Evolutionary conservation across 129 eudicot species (phyloP), one percentile per base, ranked within the genome.

Genomic region (Ambrosia artemisiifolia): DNA sequence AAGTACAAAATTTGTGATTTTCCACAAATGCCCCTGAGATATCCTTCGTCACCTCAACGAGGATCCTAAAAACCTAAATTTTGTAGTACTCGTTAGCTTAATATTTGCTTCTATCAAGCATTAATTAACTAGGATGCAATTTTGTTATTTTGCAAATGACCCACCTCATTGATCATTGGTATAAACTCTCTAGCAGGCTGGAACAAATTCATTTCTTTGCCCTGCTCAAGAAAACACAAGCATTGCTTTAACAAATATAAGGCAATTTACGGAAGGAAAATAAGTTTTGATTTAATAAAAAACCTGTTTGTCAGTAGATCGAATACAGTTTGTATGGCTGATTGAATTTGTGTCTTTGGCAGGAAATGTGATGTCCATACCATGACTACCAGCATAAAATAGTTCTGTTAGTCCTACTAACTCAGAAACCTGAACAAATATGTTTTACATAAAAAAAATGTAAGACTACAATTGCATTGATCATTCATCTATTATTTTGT

Each of bases 301-400:
- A 75, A 86, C 95, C 89, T 82, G 85, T 43, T 67, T 54, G 82
- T 88, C 81, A 80, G 88, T 73, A 34, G 88, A 81, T 46, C 77
- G 76, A 43, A 70, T 57, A 79, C 20, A 70, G 68, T 76, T 64
- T 62, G 72, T 38, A 78, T 57, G 78, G 74, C 61, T 71, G 61
- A 33, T 16, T 14, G 85, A 44, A 53, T 43, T 11, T 19, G 69
- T 61, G 53, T 77, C 77, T 43, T 50, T 79, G 38, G 78, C 84
- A 0, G 97, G 93, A 65, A 86, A 76, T 79, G 82, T 88, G 63
- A 91, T 88, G 73, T 91, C 97, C 90, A 88, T 84, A 51, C 97
- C 95, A 78, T 91, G 97, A 82, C 97, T 88, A 83, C 97, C 97
- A 38, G 97, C 92, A 75, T 88, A 88, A 73, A 75, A 88, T 35